Base-by-base conservation (phyloP, 257 asterid genomes). In the Thymus mandschuricus region DNA sequence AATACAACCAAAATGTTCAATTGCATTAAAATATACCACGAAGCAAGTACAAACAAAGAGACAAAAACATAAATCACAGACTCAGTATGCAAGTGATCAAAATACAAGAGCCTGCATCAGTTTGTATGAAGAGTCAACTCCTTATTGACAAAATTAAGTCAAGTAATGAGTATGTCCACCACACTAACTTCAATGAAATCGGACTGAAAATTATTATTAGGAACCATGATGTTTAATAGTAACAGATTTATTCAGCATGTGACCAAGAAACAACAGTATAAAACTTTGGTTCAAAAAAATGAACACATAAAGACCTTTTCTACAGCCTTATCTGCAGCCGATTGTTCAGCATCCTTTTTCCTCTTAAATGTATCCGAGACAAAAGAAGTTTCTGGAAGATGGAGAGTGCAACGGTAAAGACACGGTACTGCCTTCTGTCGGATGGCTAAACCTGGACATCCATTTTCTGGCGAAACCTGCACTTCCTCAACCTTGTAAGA, bases 311-410 rank as follows among this genome's bases (percentile, higher is more conserved):
- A 74, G 69, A 94, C 99, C 97, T 88, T 86, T 81, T 84, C 85
- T 51, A 94, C 73, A 72, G 99, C 99, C 86, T 79, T 86, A 82
- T 87, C 90, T 3, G 99, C 96, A 70, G 99, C 99, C 1, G 95
- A 88, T 80, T 91, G 97, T 75, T 94, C 99, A 8, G 99, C 99
- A 5, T 91, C 97, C 70, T 88, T 94, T 81, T 94, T 94, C 77
- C 71, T 86, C 71, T 60, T 85, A 76, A 57, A 91, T 62, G 76
- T 70, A 35, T 75, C 99, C 27, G 99, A 94, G 57, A 86, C 79
- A 64, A 94, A 82, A 61, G 86, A 80, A 66, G 82, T 61, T 59
- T 91, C 97, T 10, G 96, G 96, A 71, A 93, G 96, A 66, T 83
- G 79, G 72, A 93, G 82, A 68, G 76, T 77, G 86, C 98, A 93